A percentile compares a stretch with the other conserved stretches of the same genome.
Evolutionary conservation across 2,329 filamentous ascomycete genomes (phyloP).

Genomic region (Colletotrichum sp.): DNA sequence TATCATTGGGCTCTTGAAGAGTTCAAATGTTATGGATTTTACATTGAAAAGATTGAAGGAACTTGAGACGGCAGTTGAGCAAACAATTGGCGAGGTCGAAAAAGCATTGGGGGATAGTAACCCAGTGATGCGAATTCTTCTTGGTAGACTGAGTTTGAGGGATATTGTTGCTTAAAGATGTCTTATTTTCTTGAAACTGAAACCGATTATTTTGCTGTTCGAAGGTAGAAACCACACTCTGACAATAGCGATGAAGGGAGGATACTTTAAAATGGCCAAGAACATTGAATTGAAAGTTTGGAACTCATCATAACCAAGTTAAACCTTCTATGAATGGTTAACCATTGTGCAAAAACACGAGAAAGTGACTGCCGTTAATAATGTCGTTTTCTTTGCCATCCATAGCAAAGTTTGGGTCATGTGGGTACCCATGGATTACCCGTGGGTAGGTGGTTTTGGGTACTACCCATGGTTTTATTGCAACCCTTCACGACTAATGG

Average conservation of each 20-base stretch:
- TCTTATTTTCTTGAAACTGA: neutral
- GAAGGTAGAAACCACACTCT: neutral
- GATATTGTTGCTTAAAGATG: neutral
- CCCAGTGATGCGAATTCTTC: neutral
- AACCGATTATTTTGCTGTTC: neutral
- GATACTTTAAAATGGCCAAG: neutral
- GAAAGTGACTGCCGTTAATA: neutral
- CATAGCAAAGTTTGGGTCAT: neutral
- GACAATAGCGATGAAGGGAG: neutral
- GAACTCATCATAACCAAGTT: neutral
- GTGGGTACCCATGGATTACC: too few relatives aligned
- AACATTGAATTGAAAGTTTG: neutral
- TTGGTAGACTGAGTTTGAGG: neutral
- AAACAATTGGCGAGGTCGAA: neutral
- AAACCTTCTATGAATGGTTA: neutral
- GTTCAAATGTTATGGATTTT: neutral
- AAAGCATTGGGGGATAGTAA: neutral
- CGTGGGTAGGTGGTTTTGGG: too few relatives aligned
- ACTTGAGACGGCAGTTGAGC: neutral
- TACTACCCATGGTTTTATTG: too few relatives aligned
- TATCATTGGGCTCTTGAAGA: neutral
- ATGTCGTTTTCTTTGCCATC: neutral
- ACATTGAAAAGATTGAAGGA: neutral
- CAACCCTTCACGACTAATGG: neutral
- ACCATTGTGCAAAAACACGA: neutral